Percentiles rank a stretch among this genome's conserved stretches.
Evolutionary conservation across 345 rosid genomes (phyloP).

Genomic region (Salix purpurea): DNA sequence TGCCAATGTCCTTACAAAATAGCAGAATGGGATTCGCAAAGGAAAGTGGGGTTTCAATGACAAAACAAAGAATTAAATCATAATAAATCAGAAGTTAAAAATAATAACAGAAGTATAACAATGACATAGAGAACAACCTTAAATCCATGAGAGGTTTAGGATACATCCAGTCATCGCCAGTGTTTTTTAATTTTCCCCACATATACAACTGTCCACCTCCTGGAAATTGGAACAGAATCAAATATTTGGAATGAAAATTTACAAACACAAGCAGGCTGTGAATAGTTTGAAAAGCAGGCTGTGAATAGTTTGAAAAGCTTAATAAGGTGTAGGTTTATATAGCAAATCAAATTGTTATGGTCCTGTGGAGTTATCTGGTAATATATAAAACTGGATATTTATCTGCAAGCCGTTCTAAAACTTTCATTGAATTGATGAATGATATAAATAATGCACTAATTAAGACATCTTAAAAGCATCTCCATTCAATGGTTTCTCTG

Average conservation of each 20-base stretch:
- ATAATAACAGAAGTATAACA: neutral
- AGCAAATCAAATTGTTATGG: neutral
- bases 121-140: slow-evolving; percentile 48
- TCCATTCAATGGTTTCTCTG: slow-evolving; percentile 51
- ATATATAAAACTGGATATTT: neutral
- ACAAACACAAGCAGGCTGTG: neutral
- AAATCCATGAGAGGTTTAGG: slow-evolving; percentile 98
- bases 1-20: neutral
- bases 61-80: neutral
- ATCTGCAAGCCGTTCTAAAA: neutral
- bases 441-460: neutral
- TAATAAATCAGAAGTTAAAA: neutral
- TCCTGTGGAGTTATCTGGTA: neutral
- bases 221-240: slow-evolving; percentile 22
- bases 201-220: slow-evolving; percentile 97
- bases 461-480: neutral
- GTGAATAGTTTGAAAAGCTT: neutral
- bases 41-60: neutral
- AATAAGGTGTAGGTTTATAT: neutral
- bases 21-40: neutral
- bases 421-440: neutral
- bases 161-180: slow-evolving; percentile 99
- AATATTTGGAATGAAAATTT: neutral
- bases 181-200: slow-evolving; percentile 96
- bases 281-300: neutral